Percentiles rank a stretch among this genome's conserved stretches.
Conservation (phyloP, 2,329 filamentous ascomycete genomes). For the Ophiostoma himal-ulmi region DNA sequence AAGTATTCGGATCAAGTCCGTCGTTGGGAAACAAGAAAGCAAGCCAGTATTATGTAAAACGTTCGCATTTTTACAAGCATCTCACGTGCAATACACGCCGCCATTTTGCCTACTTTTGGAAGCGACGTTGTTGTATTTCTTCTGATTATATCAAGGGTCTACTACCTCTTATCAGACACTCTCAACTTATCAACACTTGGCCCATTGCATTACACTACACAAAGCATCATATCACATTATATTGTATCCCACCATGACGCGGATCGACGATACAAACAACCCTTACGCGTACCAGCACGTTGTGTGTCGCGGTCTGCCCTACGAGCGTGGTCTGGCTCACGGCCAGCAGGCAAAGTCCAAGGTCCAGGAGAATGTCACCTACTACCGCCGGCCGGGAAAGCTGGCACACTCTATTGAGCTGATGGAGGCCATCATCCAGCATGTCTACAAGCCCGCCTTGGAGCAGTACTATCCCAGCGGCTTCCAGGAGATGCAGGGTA, state of each 20-base stretch:
- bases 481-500: constrained; percentile 25
- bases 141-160: not conserved
- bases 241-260: constrained; percentile 11
- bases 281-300: constrained; percentile 28
- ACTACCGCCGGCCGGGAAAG: constrained; percentile 28
- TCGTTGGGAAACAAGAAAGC: not conserved
- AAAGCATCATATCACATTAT: not conserved
- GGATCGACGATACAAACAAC: constrained; percentile 14
- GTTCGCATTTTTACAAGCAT: not conserved
- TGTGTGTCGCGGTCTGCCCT: constrained; percentile 27
- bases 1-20: not conserved
- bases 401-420: constrained; percentile 25
- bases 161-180: not conserved
- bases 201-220: not conserved
- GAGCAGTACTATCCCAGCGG: constrained; percentile 25
- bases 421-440: constrained; percentile 24
- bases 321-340: constrained; percentile 28
- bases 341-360: constrained; percentile 27
- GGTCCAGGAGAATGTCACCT: constrained; percentile 27
- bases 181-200: not conserved
- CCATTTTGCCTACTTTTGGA: not conserved
- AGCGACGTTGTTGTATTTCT: not conserved
- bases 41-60: not conserved
- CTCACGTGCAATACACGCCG: not conserved
- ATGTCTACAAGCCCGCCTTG: constrained; percentile 28